Conservation (phyloP, 2,329 filamentous ascomycete genomes). For the Thielaviopsis populi region DNA sequence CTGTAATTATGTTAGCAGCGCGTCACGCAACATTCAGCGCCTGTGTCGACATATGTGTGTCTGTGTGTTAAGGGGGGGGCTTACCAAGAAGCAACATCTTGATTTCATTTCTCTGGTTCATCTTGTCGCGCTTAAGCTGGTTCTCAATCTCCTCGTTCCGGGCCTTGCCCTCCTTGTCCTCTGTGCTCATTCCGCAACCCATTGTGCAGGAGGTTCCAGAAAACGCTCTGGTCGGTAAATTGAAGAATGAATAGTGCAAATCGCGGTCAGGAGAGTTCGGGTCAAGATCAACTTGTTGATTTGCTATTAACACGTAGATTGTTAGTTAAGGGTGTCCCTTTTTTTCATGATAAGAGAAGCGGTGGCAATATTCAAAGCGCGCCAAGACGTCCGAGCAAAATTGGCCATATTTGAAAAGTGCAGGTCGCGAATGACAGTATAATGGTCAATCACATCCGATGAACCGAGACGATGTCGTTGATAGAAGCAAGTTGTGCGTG, state of each 20-base stretch:
- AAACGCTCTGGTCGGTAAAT: slow-evolving; percentile 2
- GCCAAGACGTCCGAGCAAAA: slow-evolving; percentile 3
- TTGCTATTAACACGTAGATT: background rate
- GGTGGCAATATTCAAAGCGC: background rate
- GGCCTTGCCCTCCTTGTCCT: slow-evolving; percentile 99
- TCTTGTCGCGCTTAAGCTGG: slow-evolving; percentile 94
- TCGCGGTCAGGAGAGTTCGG: background rate
- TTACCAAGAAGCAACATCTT: slow-evolving; percentile 97
- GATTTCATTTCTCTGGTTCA: slow-evolving; percentile 98
- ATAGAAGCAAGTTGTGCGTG: background rate
- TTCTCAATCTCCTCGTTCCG: slow-evolving; percentile 99
- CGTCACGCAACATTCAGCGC: background rate
- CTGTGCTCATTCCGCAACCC: slow-evolving; percentile 99
- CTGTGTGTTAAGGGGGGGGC: no score
- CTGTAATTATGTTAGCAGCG: slow-evolving; percentile 29
- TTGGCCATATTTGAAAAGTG: background rate
- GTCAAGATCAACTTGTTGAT: background rate
- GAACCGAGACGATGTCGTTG: background rate
- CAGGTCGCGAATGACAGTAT: background rate
- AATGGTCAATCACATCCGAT: background rate
- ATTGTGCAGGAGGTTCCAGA: slow-evolving; percentile 42
- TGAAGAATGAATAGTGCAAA: background rate
- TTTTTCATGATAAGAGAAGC: background rate
- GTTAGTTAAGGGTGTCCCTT: background rate
- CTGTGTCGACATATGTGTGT: no score